Evolutionary conservation across 2,329 filamentous ascomycete genomes (phyloP).

Genomic region (Gaeumannomyces sp.): DNA sequence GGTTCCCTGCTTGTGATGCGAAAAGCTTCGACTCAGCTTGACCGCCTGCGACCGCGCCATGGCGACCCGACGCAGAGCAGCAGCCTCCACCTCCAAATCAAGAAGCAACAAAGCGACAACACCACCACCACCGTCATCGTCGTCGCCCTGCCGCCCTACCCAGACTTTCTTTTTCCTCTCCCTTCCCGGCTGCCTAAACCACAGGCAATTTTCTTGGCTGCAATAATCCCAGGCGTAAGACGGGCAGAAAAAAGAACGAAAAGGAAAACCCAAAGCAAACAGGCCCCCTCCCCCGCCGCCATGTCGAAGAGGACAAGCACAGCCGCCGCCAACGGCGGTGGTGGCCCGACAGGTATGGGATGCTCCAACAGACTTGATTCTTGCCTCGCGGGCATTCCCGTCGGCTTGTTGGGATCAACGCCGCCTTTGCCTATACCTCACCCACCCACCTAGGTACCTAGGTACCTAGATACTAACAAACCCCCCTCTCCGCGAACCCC

Average conservation of each 20-base stretch:
- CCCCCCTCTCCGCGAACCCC: not conserved
- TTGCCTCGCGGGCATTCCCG: not conserved
- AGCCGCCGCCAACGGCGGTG: conserved; percentile 15
- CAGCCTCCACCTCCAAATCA: not conserved
- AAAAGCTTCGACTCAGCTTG: conserved; percentile 10
- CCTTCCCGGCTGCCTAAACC: not conserved
- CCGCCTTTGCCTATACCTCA: too few relatives aligned
- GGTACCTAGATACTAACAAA: not conserved
- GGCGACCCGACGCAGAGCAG: not conserved
- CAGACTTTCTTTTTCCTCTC: not conserved
- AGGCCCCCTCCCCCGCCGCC: not conserved
- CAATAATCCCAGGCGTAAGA: not conserved
- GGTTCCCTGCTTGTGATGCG: conserved; percentile 11
- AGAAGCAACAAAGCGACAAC: not conserved
- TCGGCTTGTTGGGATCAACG: not conserved
- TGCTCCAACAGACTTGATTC: conserved; percentile 9
- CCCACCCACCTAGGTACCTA: too few relatives aligned
- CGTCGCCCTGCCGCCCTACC: not conserved
- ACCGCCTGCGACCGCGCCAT: conserved; percentile 4
- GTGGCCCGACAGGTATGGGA: conserved; percentile 2
- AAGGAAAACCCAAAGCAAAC: not conserved
- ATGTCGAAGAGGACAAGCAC: conserved; percentile 17
- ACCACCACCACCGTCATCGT: not conserved
- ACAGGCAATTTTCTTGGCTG: not conserved
- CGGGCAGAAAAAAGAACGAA: not conserved